Evolutionary conservation across 371 early-diverging fungal species (phyloP), one percentile per base, ranked within the genome.

Genomic region (Capillidium heterosporum): DNA sequence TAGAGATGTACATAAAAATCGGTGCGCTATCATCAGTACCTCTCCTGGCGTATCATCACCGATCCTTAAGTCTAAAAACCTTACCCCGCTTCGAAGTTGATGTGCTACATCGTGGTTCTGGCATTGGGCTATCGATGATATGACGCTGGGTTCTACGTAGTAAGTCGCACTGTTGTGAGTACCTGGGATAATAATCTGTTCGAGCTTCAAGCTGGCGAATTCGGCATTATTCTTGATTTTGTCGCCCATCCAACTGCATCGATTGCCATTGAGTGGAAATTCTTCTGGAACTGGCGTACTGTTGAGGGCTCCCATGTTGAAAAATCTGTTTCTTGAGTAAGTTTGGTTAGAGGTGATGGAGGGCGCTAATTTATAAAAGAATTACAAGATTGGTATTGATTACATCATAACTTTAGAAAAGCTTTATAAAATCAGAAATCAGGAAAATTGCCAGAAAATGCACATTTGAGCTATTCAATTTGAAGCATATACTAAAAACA

Each of bases 81-180:
- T 23, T 11, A 56, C 46, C 5, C 56, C 56, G 8, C 26, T 21
- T 13, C 27, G n/a, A 21, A 56, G 44, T 40, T 56, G 56, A 42
- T 40, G 15, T 13, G 23, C 10, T 10, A 56, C 32, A 44, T 41
- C 42, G 19, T 56, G 43, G 10, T 44, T 19, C 43, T 56, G 56
- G 35, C 56, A 56, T 43, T n/a, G 24, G 8, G 53, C 53, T 53
- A 53, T 35, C 19, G 31, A 31, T 3, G 53, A 53, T 39, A 39
- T 40, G 13, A 35, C 19, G 23, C 23, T 44, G 8, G 31, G 41
- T 31, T 53, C 32, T 19, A 56, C 29, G 28, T 43, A 11, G 19
- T 56, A 56, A 28, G 56, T 56, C 5, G 56, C 56, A 23, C 27
- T 27, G 29, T 56, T 56, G 44, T 56, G 56, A 11, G 56, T 56